phyloP scores from a whole-genome alignment of 1,284 basidiomycete genomes.

The Prillingera fragicola region DNA sequence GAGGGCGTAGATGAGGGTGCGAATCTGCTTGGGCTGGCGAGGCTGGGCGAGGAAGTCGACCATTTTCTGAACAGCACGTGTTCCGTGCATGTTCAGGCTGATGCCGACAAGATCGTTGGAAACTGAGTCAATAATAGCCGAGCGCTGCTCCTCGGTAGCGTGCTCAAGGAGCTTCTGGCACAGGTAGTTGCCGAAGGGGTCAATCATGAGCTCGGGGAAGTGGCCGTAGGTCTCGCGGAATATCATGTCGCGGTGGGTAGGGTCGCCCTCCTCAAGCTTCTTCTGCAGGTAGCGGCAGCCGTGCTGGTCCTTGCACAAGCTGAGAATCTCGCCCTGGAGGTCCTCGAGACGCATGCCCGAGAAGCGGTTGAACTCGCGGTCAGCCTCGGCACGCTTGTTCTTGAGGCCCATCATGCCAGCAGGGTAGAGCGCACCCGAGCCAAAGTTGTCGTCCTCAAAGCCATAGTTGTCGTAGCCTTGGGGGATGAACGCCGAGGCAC shows the following conservation, averaged over 20 bases:
- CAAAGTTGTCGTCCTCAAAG: conserved; percentile 59
- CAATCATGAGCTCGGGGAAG: conserved; percentile 98
- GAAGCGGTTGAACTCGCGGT: conserved; percentile 91
- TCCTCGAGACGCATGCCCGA: conserved; percentile 93
- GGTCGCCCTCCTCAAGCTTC: conserved; percentile 92
- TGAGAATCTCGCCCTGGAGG: conserved; percentile 85
- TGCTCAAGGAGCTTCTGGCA: conserved; percentile 98
- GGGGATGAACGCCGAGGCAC: conserved; percentile 40
- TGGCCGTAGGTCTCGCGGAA: conserved; percentile 97
- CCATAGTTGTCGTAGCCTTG: conserved; percentile 60
- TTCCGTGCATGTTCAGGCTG: conserved; percentile 99
- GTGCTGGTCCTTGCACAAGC: conserved; percentile 97
- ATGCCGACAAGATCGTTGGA: conserved; percentile 96
- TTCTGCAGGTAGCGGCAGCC: conserved; percentile 98
- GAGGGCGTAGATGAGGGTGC: conserved; percentile 93
- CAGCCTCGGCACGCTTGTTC: conserved; percentile 87
- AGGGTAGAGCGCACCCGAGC: conserved; percentile 71
- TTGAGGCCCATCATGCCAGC: conserved; percentile 77
- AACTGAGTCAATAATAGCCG: conserved; percentile 94
- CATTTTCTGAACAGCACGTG: conserved; percentile 99
- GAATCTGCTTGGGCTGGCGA: conserved; percentile 81
- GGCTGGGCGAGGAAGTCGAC: conserved; percentile 98
- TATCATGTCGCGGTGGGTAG: conserved; percentile 97
- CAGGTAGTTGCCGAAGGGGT: conserved; percentile 98
- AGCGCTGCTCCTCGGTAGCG: conserved; percentile 96